Evolutionary conservation across 2,329 filamentous ascomycete species (phyloP).

Genomic region (Colletotrichum endophyticum): DNA sequence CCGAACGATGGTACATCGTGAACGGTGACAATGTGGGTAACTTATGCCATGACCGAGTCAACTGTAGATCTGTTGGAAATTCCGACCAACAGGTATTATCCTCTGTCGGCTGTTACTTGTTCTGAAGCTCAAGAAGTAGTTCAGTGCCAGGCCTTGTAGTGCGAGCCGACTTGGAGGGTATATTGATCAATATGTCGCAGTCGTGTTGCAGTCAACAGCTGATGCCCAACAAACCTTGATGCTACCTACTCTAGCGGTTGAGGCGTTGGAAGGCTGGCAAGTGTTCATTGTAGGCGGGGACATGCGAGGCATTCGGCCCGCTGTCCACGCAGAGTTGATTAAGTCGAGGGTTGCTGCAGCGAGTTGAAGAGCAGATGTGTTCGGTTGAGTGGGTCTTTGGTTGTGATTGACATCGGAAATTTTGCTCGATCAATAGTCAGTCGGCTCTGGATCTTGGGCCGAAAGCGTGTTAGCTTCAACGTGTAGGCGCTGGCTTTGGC

Average conservation of each 20-base stretch:
- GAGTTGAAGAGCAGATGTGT: neutral
- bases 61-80: neutral
- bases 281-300: neutral
- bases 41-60: neutral
- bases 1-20: neutral
- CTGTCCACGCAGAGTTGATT: neutral
- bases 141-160: neutral
- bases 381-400: neutral
- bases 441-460: neutral
- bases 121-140: neutral
- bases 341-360: neutral
- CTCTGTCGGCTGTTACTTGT: neutral
- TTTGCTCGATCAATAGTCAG: conserved; percentile 3
- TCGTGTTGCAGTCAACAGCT: neutral
- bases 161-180: neutral
- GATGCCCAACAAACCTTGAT: neutral
- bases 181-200: neutral
- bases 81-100: neutral
- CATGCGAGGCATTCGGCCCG: neutral
- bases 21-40: neutral
- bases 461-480: neutral
- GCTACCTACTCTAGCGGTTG: neutral
- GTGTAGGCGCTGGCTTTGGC: neutral
- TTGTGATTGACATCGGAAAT: neutral
- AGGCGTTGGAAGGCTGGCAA: neutral